Evolutionary conservation across 495 filamentous ascomycete genomes (phyloP).

Genomic region (Chaetomium fimeti): DNA sequence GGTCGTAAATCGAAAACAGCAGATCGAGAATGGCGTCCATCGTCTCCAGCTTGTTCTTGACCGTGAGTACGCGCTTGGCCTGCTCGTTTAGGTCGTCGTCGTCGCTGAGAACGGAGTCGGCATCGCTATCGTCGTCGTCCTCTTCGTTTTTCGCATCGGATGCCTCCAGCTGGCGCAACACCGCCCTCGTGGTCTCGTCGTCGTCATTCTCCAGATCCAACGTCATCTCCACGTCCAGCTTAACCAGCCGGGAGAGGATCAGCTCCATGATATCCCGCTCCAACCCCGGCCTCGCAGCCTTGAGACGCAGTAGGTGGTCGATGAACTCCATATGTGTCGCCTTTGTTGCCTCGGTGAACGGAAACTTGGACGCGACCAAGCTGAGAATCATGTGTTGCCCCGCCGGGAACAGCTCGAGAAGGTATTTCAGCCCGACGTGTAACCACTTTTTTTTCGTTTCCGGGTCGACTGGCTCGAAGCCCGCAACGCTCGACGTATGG

Average conservation of each 20-base stretch:
- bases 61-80: conserved; percentile 52
- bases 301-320: conserved; percentile 70
- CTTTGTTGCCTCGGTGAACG: conserved; percentile 68
- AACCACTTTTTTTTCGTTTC: conserved; percentile 63
- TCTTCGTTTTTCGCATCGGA: conserved; percentile 48
- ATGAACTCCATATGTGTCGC: conserved; percentile 73
- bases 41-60: conserved; percentile 81
- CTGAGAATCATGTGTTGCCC: conserved; percentile 64
- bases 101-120: conserved; percentile 48
- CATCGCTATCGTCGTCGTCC: conserved; percentile 61
- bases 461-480: conserved; percentile 57
- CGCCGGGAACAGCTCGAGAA: conserved; percentile 74
- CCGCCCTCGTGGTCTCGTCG: conserved; percentile 50
- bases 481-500: conserved; percentile 55
- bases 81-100: conserved; percentile 51
- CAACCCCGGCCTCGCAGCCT: conserved; percentile 75
- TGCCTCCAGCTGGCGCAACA: conserved; percentile 42
- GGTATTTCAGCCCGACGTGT: conserved; percentile 71
- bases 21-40: conserved; percentile 89
- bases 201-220: conserved; percentile 73
- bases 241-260: conserved; percentile 79
- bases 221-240: conserved; percentile 89
- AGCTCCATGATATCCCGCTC: conserved; percentile 77
- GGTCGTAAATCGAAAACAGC: conserved; percentile 78
- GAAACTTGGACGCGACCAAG: conserved; percentile 65